Conservation (phyloP, 352 stramenopile species). For the Pythium biforme region DNA sequence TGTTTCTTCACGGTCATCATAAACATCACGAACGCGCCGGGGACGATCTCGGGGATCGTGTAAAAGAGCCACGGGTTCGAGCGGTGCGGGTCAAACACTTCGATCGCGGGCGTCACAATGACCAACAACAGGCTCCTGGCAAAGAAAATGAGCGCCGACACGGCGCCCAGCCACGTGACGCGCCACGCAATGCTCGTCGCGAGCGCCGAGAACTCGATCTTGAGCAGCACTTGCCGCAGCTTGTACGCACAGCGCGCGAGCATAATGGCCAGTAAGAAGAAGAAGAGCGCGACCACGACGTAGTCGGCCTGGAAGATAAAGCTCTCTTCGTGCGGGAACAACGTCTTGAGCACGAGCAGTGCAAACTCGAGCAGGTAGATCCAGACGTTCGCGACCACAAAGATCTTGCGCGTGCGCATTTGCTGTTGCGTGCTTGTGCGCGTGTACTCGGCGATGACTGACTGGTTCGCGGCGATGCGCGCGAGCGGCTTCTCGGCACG, state of each 20-base stretch:
- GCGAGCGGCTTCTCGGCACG: conserved; percentile 58
- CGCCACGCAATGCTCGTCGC: conserved; percentile 50
- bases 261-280: conserved; percentile 70
- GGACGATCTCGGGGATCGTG: conserved; percentile 68
- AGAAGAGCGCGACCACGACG: conserved; percentile 70
- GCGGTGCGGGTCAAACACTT: conserved; percentile 71
- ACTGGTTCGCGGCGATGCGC: conserved; percentile 64
- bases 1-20: conserved; percentile 77
- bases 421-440: conserved; percentile 45
- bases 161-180: conserved; percentile 56
- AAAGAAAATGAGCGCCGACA: conserved; percentile 57
- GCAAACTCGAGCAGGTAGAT: conserved; percentile 77
- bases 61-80: conserved; percentile 79
- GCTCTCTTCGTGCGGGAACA: conserved; percentile 58
- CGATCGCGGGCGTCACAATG: conserved; percentile 64
- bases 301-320: conserved; percentile 74
- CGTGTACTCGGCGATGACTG: conserved; percentile 72
- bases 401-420: conserved; percentile 51
- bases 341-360: conserved; percentile 67
- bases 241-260: conserved; percentile 54
- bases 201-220: conserved; percentile 77
- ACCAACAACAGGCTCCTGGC: conserved; percentile 57
- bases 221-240: conserved; percentile 49
- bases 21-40: conserved; percentile 66
- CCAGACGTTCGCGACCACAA: conserved; percentile 80